phyloP scores from a whole-genome alignment of 495 filamentous ascomycete genomes.

The Cetradonia linearis region DNA sequence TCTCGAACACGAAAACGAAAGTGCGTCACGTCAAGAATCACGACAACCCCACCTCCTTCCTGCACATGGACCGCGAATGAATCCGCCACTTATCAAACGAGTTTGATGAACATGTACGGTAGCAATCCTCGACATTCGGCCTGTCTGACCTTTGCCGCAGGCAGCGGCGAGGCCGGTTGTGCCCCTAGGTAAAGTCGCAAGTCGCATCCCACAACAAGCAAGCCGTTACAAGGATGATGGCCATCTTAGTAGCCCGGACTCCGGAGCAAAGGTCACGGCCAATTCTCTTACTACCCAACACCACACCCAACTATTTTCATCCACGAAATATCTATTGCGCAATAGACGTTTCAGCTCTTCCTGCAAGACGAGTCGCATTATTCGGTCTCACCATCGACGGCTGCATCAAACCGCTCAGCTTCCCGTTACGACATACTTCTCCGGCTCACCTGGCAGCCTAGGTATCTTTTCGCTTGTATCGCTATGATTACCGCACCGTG shows the following conservation, averaged over 20 bases:
- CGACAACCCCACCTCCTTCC: neutral
- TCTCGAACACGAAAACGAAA: conserved; percentile 1
- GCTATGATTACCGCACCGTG: conserved; percentile 3
- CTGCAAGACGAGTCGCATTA: conserved; percentile 12
- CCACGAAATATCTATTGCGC: neutral
- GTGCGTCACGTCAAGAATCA: conserved; percentile 1
- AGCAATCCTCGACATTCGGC: neutral
- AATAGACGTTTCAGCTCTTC: conserved; percentile 9
- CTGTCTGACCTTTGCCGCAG: conserved; percentile 10
- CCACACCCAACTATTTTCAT: neutral
- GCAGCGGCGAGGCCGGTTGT: conserved; percentile 4
- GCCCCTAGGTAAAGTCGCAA: conserved; percentile 1
- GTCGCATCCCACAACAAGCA: conserved; percentile 5
- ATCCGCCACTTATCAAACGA: conserved; percentile 4
- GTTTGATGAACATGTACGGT: neutral
- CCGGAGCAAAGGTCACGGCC: neutral
- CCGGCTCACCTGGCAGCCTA: conserved; percentile 6
- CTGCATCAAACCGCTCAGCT: conserved; percentile 11
- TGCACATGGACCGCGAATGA: conserved; percentile 9
- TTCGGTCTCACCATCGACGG: conserved; percentile 15
- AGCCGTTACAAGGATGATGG: conserved; percentile 4
- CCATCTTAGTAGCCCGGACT: too few relatives aligned
- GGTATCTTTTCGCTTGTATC: conserved; percentile 4
- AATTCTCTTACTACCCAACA: neutral
- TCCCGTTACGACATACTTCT: conserved; percentile 7